Conservation (phyloP, 306 rosid species). For the Carpinus fangiana region DNA sequence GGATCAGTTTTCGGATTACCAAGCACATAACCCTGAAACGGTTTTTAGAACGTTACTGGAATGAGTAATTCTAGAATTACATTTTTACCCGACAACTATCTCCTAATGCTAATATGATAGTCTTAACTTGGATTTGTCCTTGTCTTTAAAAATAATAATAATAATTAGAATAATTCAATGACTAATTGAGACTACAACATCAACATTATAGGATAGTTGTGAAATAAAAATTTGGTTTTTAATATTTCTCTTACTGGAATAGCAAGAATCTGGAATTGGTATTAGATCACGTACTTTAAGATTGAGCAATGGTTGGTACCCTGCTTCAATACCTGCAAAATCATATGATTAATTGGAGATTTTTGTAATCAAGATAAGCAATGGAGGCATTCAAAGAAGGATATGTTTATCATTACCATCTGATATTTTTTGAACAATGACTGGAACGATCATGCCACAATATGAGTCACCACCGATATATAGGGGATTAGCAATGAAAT, state of each 20-base stretch:
- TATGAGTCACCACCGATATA: constrained; percentile 41
- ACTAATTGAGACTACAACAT: no score
- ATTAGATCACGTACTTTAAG: constrained; percentile 19
- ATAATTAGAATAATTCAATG: no score
- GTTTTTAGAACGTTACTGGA: neutral
- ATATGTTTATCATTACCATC: constrained; percentile 14
- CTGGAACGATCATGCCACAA: constrained; percentile 28
- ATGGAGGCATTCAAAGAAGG: neutral
- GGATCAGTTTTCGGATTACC: constrained; percentile 29
- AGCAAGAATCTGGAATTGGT: constrained; percentile 5
- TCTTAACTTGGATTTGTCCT: no score
- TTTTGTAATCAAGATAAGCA: neutral
- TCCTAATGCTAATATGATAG: no score
- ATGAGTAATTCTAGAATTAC: neutral
- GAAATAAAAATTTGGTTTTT: no score
- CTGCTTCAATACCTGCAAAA: constrained; percentile 32
- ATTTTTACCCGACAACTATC: no score
- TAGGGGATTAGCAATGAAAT: constrained; percentile 27
- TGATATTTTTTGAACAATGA: constrained; percentile 29
- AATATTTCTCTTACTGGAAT: neutral
- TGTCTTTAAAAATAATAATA: no score
- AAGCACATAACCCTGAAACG: constrained; percentile 32
- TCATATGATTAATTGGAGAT: neutral
- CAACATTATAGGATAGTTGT: no score
- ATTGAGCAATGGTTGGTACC: constrained; percentile 20